Conservation (phyloP, 2,329 filamentous ascomycete genomes). For the Beauveria sp. region DNA sequence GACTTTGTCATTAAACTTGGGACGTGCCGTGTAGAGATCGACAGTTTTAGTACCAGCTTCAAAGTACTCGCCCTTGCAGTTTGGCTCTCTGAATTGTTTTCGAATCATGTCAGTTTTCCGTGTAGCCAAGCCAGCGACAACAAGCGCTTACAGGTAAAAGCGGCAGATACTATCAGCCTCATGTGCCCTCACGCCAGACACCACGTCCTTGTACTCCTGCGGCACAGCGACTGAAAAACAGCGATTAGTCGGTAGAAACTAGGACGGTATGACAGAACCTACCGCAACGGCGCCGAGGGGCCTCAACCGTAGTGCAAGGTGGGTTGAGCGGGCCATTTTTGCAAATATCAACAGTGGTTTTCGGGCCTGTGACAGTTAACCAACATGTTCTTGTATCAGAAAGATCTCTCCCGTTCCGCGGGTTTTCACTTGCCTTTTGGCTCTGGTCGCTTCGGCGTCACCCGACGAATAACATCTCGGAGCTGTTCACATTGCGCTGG, state of each 20-base stretch:
- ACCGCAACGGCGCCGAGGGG: neutral
- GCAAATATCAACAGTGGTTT: neutral
- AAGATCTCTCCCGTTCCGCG: too few species aligned
- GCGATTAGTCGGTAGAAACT: neutral
- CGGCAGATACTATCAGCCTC: neutral
- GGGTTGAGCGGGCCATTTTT: neutral
- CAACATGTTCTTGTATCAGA: neutral
- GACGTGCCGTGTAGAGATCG: neutral
- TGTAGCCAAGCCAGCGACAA: too few species aligned
- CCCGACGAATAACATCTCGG: too few species aligned
- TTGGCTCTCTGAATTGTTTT: neutral
- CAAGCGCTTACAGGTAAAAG: neutral
- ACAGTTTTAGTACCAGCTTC: neutral
- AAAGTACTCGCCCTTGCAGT: neutral
- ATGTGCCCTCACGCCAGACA: neutral
- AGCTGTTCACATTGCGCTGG: too few species aligned
- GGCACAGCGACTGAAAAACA: neutral
- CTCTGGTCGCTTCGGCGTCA: too few species aligned
- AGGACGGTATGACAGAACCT: neutral
- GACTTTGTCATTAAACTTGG: neutral
- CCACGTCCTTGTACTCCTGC: neutral
- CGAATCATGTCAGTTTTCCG: neutral
- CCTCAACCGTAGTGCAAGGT: neutral
- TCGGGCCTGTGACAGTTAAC: neutral
- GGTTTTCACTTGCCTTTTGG: too few species aligned